Conservation (phyloP, 1,139 yeast species). For the Yamadazyma conglobata region DNA sequence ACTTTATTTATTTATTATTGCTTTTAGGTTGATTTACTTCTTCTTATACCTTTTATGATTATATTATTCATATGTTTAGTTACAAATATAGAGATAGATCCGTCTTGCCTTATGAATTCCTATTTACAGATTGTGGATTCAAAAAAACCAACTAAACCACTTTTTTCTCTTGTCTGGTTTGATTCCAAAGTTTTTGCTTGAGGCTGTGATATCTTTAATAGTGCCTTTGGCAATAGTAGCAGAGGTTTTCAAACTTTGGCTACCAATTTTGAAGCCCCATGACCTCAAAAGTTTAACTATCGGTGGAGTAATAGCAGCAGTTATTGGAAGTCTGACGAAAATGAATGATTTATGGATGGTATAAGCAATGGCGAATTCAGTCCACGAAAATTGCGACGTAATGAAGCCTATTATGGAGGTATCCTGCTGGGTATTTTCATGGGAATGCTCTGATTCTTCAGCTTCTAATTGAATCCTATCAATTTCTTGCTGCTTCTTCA, state of each 20-base stretch:
- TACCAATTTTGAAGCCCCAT: slow-evolving; percentile 82
- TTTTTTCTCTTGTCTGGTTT: slow-evolving; percentile 48
- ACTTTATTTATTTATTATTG: too few species aligned
- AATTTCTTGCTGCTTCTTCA: slow-evolving; percentile 32
- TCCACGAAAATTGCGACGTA: slow-evolving; percentile 46
- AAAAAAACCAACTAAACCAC: slow-evolving; percentile 65
- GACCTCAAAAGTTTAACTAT: slow-evolving; percentile 61
- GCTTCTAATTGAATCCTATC: slow-evolving; percentile 23
- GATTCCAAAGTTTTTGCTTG: slow-evolving; percentile 49
- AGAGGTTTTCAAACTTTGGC: slow-evolving; percentile 36
- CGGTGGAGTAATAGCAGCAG: slow-evolving; percentile 90
- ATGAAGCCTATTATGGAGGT: slow-evolving; percentile 19
- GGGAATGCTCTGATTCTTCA: slow-evolving; percentile 8
- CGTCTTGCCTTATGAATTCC: too few species aligned
- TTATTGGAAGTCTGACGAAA: slow-evolving; percentile 78
- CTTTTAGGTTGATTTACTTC: background rate
- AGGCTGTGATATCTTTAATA: slow-evolving; percentile 34
- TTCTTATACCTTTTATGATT: too few species aligned
- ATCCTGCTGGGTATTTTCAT: slow-evolving; percentile 7
- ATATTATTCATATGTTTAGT: too few species aligned
- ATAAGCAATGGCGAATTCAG: slow-evolving; percentile 85
- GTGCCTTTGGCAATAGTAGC: slow-evolving; percentile 30
- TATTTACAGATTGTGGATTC: slow-evolving; percentile 6
- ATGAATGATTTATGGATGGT: slow-evolving; percentile 87
- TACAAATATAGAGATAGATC: too few species aligned